Conservation (phyloP, 257 asterid species). For the Petrea volubilis region DNA sequence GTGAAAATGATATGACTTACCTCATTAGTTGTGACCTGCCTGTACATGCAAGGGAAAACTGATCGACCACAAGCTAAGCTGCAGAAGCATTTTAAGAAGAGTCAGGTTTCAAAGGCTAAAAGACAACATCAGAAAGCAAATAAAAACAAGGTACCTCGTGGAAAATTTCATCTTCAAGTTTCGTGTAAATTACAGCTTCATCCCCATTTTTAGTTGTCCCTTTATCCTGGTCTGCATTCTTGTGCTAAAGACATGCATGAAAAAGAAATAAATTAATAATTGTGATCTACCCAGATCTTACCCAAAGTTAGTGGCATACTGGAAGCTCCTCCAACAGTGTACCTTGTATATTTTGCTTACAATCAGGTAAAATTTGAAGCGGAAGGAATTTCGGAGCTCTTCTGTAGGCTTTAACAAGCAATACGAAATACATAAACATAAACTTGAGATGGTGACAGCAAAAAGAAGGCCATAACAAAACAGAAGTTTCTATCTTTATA, state of each 20-base stretch:
- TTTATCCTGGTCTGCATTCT: slow-evolving; percentile 44
- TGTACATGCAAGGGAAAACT: slow-evolving; percentile 66
- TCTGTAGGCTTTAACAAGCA: slow-evolving; percentile 62
- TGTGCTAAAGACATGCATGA: slow-evolving; percentile 48
- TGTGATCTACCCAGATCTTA: not conserved
- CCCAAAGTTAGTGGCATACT: not conserved
- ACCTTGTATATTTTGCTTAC: slow-evolving; percentile 87
- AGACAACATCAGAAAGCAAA: not conserved
- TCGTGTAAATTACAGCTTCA: slow-evolving; percentile 56
- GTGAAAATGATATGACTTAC: slow-evolving; percentile 35
- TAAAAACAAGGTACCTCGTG: slow-evolving; percentile 47
- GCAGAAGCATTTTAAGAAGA: slow-evolving; percentile 34
- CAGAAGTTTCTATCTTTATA: slow-evolving; percentile 22
- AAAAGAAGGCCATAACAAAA: not conserved
- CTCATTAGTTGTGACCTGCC: slow-evolving; percentile 63
- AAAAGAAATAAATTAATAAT: not conserved
- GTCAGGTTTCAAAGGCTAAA: slow-evolving; percentile 16
- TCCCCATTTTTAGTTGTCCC: slow-evolving; percentile 41
- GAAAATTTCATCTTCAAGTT: slow-evolving; percentile 80
- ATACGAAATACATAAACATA: slow-evolving; percentile 21
- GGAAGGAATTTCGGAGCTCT: slow-evolving; percentile 69
- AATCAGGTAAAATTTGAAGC: slow-evolving; percentile 70
- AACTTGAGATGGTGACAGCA: not conserved
- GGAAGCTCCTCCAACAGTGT: slow-evolving; percentile 13
- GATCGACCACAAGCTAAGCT: slow-evolving; percentile 95